Conservation (phyloP, 192 early-diverging fungal species). For the Diversispora epigaea region DNA sequence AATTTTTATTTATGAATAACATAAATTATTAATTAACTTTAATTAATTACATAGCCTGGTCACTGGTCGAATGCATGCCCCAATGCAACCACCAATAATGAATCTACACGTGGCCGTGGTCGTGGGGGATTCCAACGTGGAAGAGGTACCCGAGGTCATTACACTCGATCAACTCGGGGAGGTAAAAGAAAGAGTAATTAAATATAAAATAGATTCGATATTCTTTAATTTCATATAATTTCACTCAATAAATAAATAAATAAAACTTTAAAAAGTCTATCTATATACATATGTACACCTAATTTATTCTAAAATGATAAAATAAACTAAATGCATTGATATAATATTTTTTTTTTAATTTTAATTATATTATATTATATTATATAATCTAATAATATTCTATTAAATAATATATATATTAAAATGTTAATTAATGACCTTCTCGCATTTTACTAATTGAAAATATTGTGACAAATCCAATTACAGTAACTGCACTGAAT, state of each 20-base stretch:
- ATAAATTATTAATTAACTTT: no score
- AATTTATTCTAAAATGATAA: no score
- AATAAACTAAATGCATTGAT: no score
- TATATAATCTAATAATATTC: background rate
- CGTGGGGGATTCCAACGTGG: background rate
- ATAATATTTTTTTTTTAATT: no score
- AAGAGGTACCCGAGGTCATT: background rate
- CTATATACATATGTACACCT: no score
- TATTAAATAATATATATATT: background rate
- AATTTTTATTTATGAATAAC: no score
- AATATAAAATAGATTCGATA: no score
- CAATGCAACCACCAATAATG: background rate
- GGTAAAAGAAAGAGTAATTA: background rate
- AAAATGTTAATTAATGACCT: background rate
- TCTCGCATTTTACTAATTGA: conserved; percentile 28
- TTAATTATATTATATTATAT: no score
- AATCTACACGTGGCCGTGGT: background rate
- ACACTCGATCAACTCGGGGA: background rate
- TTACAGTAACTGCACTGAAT: conserved; percentile 48
- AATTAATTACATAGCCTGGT: conserved; percentile 3
- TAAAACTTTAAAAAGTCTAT: no score
- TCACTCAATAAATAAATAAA: no score
- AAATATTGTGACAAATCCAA: conserved; percentile 56
- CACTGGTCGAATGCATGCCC: background rate
- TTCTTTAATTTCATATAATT: no score